These are phyloP conservation scores for Torulaspora gathmanii DNA, from an alignment of 805 yeast genomes.

Conservation along the genomic window DNA sequence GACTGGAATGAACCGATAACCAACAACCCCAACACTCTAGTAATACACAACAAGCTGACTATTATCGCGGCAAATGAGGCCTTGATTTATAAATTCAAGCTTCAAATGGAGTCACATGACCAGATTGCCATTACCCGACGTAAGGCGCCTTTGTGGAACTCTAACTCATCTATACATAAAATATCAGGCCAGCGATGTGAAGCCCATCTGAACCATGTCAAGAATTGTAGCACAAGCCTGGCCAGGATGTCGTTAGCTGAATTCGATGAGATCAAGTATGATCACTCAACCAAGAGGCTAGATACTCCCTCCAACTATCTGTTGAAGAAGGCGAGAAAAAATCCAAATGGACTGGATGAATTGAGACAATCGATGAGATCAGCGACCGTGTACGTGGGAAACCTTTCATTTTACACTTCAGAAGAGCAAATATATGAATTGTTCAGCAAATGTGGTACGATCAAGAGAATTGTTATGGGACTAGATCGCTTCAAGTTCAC, in stretches of 20 bases:
- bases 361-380: constrained; percentile 61
- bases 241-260: constrained; percentile 41
- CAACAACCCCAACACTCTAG: no score
- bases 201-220: background rate
- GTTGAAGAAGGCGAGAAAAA: constrained; percentile 56
- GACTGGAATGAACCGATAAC: no score
- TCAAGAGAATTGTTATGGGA: constrained; percentile 86
- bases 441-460: constrained; percentile 74
- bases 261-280: constrained; percentile 51
- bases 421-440: constrained; percentile 92
- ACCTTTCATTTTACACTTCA: constrained; percentile 81
- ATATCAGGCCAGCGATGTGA: background rate
- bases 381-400: constrained; percentile 85
- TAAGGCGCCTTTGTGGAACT: no score
- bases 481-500: constrained; percentile 83
- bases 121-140: no score
- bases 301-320: constrained; percentile 71
- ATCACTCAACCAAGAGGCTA: constrained; percentile 59
- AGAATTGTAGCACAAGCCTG: background rate
- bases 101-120: no score
- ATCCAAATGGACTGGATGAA: constrained; percentile 51
- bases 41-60: no score
- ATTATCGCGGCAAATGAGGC: no score
- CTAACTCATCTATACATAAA: background rate
- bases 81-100: no score